phyloP scores from a whole-genome alignment of 768 basidiomycete species.

The Auricularia cornea region DNA sequence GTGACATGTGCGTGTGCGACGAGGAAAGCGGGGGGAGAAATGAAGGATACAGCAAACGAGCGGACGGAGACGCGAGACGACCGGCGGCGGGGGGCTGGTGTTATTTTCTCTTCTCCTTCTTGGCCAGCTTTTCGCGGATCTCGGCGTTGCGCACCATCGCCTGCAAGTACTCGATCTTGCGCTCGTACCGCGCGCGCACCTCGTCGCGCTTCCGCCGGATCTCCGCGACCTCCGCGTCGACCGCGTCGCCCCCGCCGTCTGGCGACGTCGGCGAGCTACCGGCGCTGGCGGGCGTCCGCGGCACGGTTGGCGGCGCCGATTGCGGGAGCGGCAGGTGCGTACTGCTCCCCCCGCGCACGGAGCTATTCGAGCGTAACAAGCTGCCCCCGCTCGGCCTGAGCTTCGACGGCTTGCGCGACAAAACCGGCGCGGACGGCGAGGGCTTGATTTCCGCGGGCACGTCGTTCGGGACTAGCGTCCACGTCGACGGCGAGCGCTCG shows the following conservation, averaged over 20 bases:
- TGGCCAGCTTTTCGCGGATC: slow-evolving; percentile 14
- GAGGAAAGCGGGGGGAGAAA: not conserved
- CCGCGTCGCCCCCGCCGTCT: not conserved
- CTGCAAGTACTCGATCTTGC: slow-evolving; percentile 13
- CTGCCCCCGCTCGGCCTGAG: not conserved
- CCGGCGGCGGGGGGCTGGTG: too few species aligned
- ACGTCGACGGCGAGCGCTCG: not conserved
- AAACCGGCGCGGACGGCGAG: not conserved
- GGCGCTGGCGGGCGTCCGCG: too few species aligned
- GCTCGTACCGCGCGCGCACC: slow-evolving; percentile 13
- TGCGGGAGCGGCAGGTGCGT: not conserved
- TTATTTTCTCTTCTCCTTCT: not conserved
- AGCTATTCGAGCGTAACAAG: not conserved
- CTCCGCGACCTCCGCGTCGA: slow-evolving; percentile 5
- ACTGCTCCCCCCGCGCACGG: not conserved
- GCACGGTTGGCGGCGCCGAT: too few species aligned
- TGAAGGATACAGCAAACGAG: not conserved
- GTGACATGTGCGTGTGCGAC: not conserved
- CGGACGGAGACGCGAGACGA: not conserved
- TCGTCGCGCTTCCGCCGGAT: slow-evolving; percentile 12
- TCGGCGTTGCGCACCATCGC: slow-evolving; percentile 15
- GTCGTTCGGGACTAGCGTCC: not conserved
- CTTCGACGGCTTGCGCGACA: not conserved
- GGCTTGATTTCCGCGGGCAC: not conserved
- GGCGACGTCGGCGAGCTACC: not conserved